phyloP scores from a whole-genome alignment of 805 yeast genomes.

The Saccharomycopsis selenospora region DNA sequence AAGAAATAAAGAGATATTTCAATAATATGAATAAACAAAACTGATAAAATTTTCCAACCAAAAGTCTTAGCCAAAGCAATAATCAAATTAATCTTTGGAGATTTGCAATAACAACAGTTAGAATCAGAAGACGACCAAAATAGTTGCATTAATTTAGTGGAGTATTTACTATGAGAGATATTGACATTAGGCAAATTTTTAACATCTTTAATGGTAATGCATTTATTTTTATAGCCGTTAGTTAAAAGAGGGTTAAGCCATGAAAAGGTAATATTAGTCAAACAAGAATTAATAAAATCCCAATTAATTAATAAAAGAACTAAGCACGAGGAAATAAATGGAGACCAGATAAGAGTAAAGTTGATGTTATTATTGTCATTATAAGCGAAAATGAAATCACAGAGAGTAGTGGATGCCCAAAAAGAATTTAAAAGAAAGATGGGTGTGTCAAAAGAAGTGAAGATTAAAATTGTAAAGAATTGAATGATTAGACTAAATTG shows the following conservation, averaged over 20 bases:
- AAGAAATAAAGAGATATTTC: conserved; percentile 36
- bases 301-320: no score
- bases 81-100: conserved; percentile 23
- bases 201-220: conserved; percentile 33
- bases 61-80: conserved; percentile 34
- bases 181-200: conserved; percentile 36
- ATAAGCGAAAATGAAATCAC: no score
- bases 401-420: no score
- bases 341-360: no score
- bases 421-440: no score
- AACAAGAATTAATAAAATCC: no score
- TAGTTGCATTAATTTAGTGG: conserved; percentile 26
- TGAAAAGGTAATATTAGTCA: conserved; percentile 37
- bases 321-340: no score
- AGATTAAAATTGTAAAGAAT: no score
- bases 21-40: conserved; percentile 33
- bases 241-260: conserved; percentile 42
- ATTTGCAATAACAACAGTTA: conserved; percentile 15
- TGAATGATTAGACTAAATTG: no score
- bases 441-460: no score
- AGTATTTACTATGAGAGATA: conserved; percentile 30
- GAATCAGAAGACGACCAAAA: conserved; percentile 27
- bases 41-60: conserved; percentile 31
- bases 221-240: conserved; percentile 34
- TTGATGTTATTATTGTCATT: no score